Percentiles rank a stretch among this genome's conserved stretches.
These are phyloP conservation scores for Smittium culicis DNA, from an alignment of 371 early-diverging fungal genomes.

Conservation along the genomic window DNA sequence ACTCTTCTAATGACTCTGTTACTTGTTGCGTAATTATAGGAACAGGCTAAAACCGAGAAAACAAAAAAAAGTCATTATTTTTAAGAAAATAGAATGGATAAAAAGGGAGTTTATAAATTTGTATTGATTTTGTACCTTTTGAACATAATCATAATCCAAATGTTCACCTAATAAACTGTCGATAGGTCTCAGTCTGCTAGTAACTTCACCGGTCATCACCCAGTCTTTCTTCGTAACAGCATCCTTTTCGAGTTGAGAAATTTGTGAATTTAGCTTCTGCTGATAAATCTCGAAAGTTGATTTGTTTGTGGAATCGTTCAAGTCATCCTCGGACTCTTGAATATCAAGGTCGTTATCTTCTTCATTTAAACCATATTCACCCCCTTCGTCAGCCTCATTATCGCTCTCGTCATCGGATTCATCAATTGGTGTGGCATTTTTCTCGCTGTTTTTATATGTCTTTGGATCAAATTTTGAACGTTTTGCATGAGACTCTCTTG, in stretches of 20 bases:
- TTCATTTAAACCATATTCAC: constrained; percentile 17
- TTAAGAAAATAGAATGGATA: neutral
- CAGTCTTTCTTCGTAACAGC: constrained; percentile 71
- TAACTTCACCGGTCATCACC: constrained; percentile 76
- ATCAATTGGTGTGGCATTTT: constrained; percentile 12
- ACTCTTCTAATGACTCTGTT: constrained; percentile 73
- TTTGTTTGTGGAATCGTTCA: constrained; percentile 24
- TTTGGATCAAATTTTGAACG: constrained; percentile 25
- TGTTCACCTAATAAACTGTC: constrained; percentile 90
- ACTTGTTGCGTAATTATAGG: constrained; percentile 88
- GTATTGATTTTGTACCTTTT: constrained; percentile 30
- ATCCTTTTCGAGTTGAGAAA: constrained; percentile 71
- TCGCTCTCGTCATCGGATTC: neutral
- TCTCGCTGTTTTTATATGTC: constrained; percentile 17
- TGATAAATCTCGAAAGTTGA: constrained; percentile 69
- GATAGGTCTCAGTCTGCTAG: constrained; percentile 59
- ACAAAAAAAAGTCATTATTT: neutral
- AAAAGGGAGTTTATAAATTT: neutral
- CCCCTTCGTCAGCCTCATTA: constrained; percentile 19
- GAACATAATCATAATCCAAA: constrained; percentile 77
- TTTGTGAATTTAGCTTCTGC: constrained; percentile 44
- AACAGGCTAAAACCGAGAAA: constrained; percentile 40
- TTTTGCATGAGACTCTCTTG: constrained; percentile 21
- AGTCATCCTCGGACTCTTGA: constrained; percentile 20
- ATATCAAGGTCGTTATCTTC: constrained; percentile 12